Base-by-base conservation (phyloP, 2,329 filamentous ascomycete species). In the Neonectria coccinea region DNA sequence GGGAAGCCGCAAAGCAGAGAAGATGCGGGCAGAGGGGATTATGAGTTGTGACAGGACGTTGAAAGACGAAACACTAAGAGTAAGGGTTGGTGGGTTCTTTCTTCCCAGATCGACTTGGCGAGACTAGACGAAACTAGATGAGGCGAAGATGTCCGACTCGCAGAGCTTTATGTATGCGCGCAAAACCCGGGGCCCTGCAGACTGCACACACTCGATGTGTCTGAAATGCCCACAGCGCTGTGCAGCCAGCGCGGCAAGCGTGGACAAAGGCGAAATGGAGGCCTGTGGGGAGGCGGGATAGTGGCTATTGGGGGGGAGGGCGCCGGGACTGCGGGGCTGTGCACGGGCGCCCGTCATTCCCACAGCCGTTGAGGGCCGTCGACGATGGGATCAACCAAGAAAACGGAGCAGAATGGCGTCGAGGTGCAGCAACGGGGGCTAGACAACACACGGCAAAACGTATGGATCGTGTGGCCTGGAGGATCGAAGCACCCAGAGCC, bases 131-230 rank as follows among this genome's bases (percentile, higher is more conserved):
- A 59, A 36, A 59, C 48, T 51, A 33, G 48, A 20, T 14, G 48
- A 29, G 27, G 50, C 10, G 44, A 62, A 41, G 16, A 53, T 56
- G 53, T 33, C 56, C 54, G 65, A 64, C 48, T 51, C 51, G 42
- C 29, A 61, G 47, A 61, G 44, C 47, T 42, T 71, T 71, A 66
- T 72, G 67, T 72, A 73, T 71, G 70, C 64, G 51, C 54, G 56
- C 31, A 48, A 53, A 59, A 56, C 5, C 27, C 9, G 25, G 16
- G 45, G 41, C 22, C 2, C 22, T 25, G 22, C 22, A 4, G 22
- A 25, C 22, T 25, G 22, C 25, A 6, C 25, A 25, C 25, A 25
- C 25, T 25, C 25, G 25, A 25, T 25, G 25, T 25, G 25, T 25
- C 6, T 25, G 5, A 25, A 25, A 25, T 25, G 25, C 25, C 25